Percentiles rank a stretch among this genome's conserved stretches.
phyloP scores from a whole-genome alignment of 192 early-diverging fungal species.

The Coemansia sp. region DNA sequence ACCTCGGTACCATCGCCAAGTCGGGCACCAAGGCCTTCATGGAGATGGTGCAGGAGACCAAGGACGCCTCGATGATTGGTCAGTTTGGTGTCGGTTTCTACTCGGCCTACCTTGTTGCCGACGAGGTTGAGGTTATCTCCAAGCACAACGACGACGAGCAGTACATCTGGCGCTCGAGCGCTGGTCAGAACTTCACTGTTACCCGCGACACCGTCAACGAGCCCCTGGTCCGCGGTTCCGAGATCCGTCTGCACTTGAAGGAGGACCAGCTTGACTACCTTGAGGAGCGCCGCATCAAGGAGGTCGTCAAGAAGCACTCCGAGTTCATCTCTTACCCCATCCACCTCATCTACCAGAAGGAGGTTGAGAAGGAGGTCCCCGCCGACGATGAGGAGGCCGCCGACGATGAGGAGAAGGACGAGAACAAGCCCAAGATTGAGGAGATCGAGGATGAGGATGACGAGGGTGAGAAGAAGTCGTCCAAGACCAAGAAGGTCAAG shows the following conservation, averaged over 20 bases:
- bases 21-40: slow-evolving; percentile 99
- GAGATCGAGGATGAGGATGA: slow-evolving; percentile 69
- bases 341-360: slow-evolving; percentile 93
- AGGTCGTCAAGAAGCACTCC: slow-evolving; percentile 99
- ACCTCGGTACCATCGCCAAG: slow-evolving; percentile 99
- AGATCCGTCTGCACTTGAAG: slow-evolving; percentile 97
- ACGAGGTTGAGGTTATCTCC: slow-evolving; percentile 92
- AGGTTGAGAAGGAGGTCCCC: slow-evolving; percentile 97
- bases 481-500: slow-evolving; percentile 73
- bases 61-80: slow-evolving; percentile 99
- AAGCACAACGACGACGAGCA: slow-evolving; percentile 94
- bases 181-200: slow-evolving; percentile 91
- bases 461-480: slow-evolving; percentile 75
- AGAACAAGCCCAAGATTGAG: slow-evolving; percentile 78
- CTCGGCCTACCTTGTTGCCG: slow-evolving; percentile 99
- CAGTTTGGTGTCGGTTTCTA: slow-evolving; percentile 99
- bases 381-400: slow-evolving; percentile 84
- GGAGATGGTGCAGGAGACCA: slow-evolving; percentile 94
- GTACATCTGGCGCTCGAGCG: slow-evolving; percentile 94
- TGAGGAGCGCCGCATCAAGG: slow-evolving; percentile 99
- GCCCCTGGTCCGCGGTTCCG: slow-evolving; percentile 91
- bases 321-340: slow-evolving; percentile 99
- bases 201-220: slow-evolving; percentile 90
- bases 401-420: slow-evolving; percentile 69
- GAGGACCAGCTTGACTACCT: slow-evolving; percentile 98